Evolutionary conservation across 129 eudicot genomes (phyloP).

Genomic region (Arctium minus): DNA sequence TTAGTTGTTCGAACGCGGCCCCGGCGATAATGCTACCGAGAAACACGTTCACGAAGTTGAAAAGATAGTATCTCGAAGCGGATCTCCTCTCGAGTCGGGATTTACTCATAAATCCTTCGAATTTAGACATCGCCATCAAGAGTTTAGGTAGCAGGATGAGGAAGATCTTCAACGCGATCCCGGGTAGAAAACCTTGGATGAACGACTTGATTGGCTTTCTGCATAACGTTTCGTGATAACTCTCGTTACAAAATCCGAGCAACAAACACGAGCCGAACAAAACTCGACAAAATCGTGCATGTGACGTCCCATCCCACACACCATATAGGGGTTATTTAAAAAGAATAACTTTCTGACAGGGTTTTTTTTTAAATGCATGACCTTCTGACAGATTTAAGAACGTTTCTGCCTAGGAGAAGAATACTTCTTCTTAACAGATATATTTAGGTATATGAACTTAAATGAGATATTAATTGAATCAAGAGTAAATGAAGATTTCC

Average conservation of each 20-base stretch:
- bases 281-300: neutral
- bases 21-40: conserved; percentile 79
- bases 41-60: conserved; percentile 83
- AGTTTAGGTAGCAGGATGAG: conserved; percentile 69
- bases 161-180: conserved; percentile 85
- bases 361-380: neutral
- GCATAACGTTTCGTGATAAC: conserved; percentile 13
- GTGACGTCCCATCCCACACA: neutral
- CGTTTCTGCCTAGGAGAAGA: neutral
- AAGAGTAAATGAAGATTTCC: too few species aligned
- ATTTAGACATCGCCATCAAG: conserved; percentile 88
- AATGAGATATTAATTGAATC: too few species aligned
- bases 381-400: neutral
- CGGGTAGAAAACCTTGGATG: conserved; percentile 84
- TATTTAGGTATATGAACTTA: too few species aligned
- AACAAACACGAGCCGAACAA: neutral
- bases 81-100: conserved; percentile 83
- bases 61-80: conserved; percentile 77
- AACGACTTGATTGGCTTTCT: conserved; percentile 72
- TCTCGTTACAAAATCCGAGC: neutral
- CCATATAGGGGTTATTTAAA: neutral
- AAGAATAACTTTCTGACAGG: neutral
- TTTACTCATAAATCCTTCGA: conserved; percentile 78
- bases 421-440: neutral
- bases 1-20: conserved; percentile 82